Evolutionary conservation across 768 basidiomycete genomes (phyloP), one percentile per base, ranked within the genome.

Genomic region (Auricularia sp.): DNA sequence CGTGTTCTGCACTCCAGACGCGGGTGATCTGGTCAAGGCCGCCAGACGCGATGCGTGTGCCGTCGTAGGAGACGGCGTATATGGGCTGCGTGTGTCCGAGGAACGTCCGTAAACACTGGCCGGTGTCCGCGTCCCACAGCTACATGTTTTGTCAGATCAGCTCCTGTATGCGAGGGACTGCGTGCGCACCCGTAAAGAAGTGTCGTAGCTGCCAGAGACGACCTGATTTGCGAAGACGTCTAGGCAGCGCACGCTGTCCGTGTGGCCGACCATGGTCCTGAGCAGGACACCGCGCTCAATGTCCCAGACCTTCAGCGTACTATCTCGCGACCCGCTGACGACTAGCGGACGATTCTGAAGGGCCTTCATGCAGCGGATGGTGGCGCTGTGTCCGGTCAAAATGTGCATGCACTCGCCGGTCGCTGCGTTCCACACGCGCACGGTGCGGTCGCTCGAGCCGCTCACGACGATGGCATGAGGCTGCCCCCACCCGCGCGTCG

Each of bases 121-220:
- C 94, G 0, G 88, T 93, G 68, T 96, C 92, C 5, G 93, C 77
- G 70, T 96, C 81, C 95, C 95, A 98, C 23, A 97, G 73, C 91
- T 93, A 62, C 10, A n/a, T 23, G 56, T 12, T 39, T 60, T 54
- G 43, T 21, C 43, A 7, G 33, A 39, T 60, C 39, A 68, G 53
- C 16, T 63, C 29, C 21, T 43, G n/a, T 4, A 43, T n/a, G 56
- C 23, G 54, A 35, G 23, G 59, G 62, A 44, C 16, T 43, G 67
- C 84, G 59, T 63, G 67, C 84, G 59, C 63, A 96, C 90, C 67
- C 94, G 81, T 69, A 88, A 90, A 18, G 87, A 94, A 56, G 82
- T 80, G 73, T 99, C 96, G 74, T 99, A 98, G 72, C 93, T 94
- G 39, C 94, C 96, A 69, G 91, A 94, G 43, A 94, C 94, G 12